Evolutionary conservation across 352 stramenopile species (phyloP).

Genomic region (Thalassiosira delicatula): DNA sequence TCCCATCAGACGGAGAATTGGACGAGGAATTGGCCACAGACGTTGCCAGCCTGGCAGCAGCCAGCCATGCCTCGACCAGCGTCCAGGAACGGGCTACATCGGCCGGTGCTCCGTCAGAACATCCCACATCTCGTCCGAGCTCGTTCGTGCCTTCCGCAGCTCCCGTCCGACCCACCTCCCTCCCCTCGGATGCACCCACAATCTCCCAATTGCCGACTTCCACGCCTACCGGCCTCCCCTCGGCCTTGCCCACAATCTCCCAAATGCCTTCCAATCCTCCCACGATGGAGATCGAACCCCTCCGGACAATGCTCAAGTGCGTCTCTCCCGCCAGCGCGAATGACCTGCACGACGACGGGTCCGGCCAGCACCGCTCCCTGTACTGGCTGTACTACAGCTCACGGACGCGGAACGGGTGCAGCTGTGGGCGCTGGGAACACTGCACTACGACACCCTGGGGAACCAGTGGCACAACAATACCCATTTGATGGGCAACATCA

Average conservation of each 20-base stretch:
- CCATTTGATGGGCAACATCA: slow-evolving; percentile 58
- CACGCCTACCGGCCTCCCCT: slow-evolving; percentile 7
- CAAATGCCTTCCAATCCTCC: slow-evolving; percentile 17
- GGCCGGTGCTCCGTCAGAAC: too few relatives aligned
- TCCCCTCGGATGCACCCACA: slow-evolving; percentile 11
- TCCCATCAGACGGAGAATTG: too few relatives aligned
- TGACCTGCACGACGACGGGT: slow-evolving; percentile 14
- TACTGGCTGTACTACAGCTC: slow-evolving; percentile 36
- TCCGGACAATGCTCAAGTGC: slow-evolving; percentile 23
- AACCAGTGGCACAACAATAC: slow-evolving; percentile 52
- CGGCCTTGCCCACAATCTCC: slow-evolving; percentile 9
- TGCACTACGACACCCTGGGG: slow-evolving; percentile 25
- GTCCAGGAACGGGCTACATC: too few relatives aligned
- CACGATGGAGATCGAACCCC: slow-evolving; percentile 36
- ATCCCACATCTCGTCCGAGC: slow-evolving; percentile 2
- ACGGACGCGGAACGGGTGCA: slow-evolving; percentile 31
- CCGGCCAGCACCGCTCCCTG: slow-evolving; percentile 17
- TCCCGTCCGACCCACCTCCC: neutral
- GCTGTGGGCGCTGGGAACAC: slow-evolving; percentile 31
- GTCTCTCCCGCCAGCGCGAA: neutral
- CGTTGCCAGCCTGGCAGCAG: too few relatives aligned
- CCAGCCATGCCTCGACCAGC: too few relatives aligned
- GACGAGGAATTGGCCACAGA: too few relatives aligned
- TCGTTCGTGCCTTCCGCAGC: too few relatives aligned
- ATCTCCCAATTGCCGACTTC: neutral